phyloP scores from a whole-genome alignment of 2,329 filamentous ascomycete species.

The Diplodia scrobiculata region DNA sequence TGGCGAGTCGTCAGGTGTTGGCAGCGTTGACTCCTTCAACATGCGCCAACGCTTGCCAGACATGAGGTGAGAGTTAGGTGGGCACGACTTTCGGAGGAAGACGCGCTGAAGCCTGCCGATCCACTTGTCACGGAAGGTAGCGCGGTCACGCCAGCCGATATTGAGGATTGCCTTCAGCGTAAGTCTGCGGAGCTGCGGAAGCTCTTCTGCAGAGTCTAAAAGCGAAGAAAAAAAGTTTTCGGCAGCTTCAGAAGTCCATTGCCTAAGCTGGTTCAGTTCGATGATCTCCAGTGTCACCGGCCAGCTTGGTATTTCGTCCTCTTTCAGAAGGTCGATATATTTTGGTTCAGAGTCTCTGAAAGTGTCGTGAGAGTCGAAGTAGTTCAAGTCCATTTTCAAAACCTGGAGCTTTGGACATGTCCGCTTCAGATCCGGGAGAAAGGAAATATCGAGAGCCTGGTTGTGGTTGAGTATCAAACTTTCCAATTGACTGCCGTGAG shows the following conservation, averaged over 20 bases:
- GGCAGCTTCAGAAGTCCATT: conserved; percentile 70
- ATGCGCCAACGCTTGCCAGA: conserved; percentile 49
- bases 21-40: conserved; percentile 40
- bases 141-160: conserved; percentile 76
- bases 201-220: conserved; percentile 65
- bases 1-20: conserved; percentile 6
- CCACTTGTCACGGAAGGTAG: conserved; percentile 77
- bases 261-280: conserved; percentile 74
- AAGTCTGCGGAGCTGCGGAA: conserved; percentile 70
- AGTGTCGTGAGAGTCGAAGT: conserved; percentile 69
- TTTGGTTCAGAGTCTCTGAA: conserved; percentile 73
- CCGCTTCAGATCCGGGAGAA: conserved; percentile 66
- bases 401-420: conserved; percentile 71
- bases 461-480: conserved; percentile 76
- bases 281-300: conserved; percentile 70
- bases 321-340: conserved; percentile 67
- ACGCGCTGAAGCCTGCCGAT: conserved; percentile 67
- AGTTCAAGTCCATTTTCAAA: conserved; percentile 76
- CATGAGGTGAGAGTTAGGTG: conserved; percentile 50
- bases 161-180: conserved; percentile 73
- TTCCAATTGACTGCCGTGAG: conserved; percentile 67
- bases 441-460: conserved; percentile 72
- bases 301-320: conserved; percentile 73
- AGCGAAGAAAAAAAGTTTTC: conserved; percentile 79
- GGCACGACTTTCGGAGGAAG: conserved; percentile 58